phyloP scores from a whole-genome alignment of 331 rosid genomes.

The Saraca asoca region DNA sequence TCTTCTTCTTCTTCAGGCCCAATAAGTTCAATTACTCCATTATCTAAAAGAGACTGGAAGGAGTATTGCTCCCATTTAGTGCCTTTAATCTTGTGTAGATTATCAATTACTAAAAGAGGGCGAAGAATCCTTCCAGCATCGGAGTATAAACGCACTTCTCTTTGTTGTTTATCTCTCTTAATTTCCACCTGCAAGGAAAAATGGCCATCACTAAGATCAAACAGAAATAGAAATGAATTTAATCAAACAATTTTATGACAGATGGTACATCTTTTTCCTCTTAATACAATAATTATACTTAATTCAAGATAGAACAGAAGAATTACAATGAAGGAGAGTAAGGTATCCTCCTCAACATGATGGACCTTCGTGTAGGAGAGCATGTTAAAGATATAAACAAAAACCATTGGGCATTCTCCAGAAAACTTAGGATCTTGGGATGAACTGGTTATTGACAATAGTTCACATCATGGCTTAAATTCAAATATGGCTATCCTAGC shows the following conservation, averaged over 20 bases:
- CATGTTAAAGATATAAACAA: no score
- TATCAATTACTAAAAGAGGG: conserved; percentile 83
- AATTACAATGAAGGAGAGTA: not conserved
- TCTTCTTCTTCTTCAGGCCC: conserved; percentile 99
- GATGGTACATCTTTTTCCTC: not conserved
- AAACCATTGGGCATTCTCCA: no score
- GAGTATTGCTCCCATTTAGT: conserved; percentile 49
- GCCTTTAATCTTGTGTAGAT: conserved; percentile 58
- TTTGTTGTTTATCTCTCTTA: conserved; percentile 69
- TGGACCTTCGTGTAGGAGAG: no score
- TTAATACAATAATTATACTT: not conserved
- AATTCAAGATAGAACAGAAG: not conserved
- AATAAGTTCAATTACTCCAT: conserved; percentile 77
- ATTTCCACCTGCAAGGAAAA: conserved; percentile 71
- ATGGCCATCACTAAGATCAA: conserved; percentile 20
- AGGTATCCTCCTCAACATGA: not conserved
- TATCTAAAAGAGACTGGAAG: conserved; percentile 62
- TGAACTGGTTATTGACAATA: no score
- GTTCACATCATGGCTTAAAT: no score
- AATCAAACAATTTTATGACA: conserved; percentile 19
- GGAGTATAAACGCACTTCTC: conserved; percentile 79
- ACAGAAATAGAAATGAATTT: conserved; percentile 8
- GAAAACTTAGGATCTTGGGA: no score
- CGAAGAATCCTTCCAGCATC: conserved; percentile 97
- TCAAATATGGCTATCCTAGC: no score